phyloP scores from a whole-genome alignment of 257 asterid genomes.

The Leptodermis oblonga region DNA sequence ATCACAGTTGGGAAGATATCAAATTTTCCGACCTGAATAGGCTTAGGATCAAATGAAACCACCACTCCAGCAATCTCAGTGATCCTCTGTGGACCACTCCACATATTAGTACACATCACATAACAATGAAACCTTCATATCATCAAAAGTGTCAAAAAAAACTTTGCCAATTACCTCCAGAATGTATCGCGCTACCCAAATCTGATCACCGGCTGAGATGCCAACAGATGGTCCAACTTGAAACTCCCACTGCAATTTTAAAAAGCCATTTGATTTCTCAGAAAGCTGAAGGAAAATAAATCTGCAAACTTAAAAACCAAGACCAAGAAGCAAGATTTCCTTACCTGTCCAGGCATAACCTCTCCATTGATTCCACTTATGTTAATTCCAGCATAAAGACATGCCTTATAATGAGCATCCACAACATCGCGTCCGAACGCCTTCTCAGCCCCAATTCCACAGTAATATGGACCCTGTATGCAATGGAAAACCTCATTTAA shows the following conservation, averaged over 20 bases:
- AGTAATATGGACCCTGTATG: conserved; percentile 77
- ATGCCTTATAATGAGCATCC: conserved; percentile 81
- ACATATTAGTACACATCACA: not conserved
- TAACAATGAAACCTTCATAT: not conserved
- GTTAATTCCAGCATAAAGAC: conserved; percentile 77
- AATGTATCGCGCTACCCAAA: conserved; percentile 91
- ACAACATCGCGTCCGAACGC: conserved; percentile 88
- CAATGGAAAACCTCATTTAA: not conserved
- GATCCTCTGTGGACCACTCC: conserved; percentile 59
- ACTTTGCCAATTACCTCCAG: conserved; percentile 53
- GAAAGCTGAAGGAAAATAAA: not conserved
- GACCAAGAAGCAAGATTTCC: not conserved
- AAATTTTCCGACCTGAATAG: conserved; percentile 48
- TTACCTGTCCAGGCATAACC: conserved; percentile 96
- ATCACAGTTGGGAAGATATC: too few relatives aligned
- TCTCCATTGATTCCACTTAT: conserved; percentile 89
- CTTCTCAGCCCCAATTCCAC: conserved; percentile 84
- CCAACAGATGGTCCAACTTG: conserved; percentile 97
- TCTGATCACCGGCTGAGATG: conserved; percentile 79
- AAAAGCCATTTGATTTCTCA: not conserved
- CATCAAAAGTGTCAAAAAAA: not conserved
- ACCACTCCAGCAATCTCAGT: conserved; percentile 85
- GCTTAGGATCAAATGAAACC: conserved; percentile 89
- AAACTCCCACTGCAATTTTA: conserved; percentile 66
- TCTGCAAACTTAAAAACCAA: not conserved